phyloP scores from a whole-genome alignment of 2,329 filamentous ascomycete genomes.

The Claviceps sp. region DNA sequence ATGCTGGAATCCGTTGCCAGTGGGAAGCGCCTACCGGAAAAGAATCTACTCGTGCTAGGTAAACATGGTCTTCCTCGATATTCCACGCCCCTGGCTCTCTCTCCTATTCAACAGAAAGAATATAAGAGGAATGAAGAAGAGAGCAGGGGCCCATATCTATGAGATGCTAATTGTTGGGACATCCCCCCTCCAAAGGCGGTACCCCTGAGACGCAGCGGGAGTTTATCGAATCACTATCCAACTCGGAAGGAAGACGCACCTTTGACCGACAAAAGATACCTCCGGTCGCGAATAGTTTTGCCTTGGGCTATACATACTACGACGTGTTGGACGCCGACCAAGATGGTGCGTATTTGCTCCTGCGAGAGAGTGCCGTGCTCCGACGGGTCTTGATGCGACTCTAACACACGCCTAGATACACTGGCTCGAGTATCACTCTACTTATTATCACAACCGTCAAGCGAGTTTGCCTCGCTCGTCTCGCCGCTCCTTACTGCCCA shows the following conservation, averaged over 20 bases:
- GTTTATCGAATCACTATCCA: slow-evolving; percentile 56
- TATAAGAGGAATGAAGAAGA: neutral
- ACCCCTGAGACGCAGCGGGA: slow-evolving; percentile 73
- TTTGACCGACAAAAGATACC: slow-evolving; percentile 50
- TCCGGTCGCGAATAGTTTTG: slow-evolving; percentile 82
- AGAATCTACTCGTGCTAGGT: slow-evolving; percentile 81
- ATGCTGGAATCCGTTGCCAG: slow-evolving; percentile 86
- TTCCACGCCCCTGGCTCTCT: neutral
- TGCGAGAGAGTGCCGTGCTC: neutral
- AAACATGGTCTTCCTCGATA: slow-evolving; percentile 8
- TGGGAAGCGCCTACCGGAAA: slow-evolving; percentile 79
- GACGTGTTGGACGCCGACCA: slow-evolving; percentile 89
- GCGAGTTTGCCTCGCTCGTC: slow-evolving; percentile 69
- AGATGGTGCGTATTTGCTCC: slow-evolving; percentile 51
- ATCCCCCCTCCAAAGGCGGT: slow-evolving; percentile 41
- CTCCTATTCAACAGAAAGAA: neutral
- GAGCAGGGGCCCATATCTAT: neutral
- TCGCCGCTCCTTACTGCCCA: slow-evolving; percentile 73
- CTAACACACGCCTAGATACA: slow-evolving; percentile 49
- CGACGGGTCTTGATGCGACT: neutral
- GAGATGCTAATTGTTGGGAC: slow-evolving; percentile 4
- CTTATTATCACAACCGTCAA: slow-evolving; percentile 72
- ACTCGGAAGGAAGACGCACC: slow-evolving; percentile 37
- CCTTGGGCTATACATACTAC: slow-evolving; percentile 87
- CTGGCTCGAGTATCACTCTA: slow-evolving; percentile 82